Evolutionary conservation across 2,329 filamentous ascomycete genomes (phyloP).

Genomic region (Phialophora macrospora): DNA sequence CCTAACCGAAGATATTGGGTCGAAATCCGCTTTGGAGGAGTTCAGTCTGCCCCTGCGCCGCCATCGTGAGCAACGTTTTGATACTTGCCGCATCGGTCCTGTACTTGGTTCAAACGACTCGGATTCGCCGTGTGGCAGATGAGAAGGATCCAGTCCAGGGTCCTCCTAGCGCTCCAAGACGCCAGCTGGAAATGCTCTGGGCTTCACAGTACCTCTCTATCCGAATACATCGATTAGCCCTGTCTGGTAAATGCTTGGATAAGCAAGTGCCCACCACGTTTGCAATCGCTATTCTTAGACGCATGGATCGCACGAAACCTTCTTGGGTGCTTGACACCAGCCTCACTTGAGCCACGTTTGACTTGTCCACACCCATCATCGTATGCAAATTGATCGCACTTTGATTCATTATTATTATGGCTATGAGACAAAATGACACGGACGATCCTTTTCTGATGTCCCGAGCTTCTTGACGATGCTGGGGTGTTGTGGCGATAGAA

Average conservation of each 20-base stretch:
- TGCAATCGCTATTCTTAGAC: not conserved
- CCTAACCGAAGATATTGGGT: not conserved
- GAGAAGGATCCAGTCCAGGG: not conserved
- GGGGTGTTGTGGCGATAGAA: conserved; percentile 6
- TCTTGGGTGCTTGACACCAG: not conserved
- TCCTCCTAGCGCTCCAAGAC: not conserved
- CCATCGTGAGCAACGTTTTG: not conserved
- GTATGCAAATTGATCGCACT: not conserved
- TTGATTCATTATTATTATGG: conserved; percentile 19
- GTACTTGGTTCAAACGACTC: not conserved
- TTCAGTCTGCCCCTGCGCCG: not conserved
- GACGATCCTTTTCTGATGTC: conserved; percentile 15
- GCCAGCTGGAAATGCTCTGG: not conserved
- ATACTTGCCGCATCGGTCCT: not conserved
- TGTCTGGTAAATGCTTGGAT: not conserved
- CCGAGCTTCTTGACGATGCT: not conserved
- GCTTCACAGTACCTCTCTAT: not conserved
- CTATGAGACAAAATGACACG: conserved; percentile 13
- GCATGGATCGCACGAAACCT: no score
- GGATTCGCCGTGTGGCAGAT: not conserved
- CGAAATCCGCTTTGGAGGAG: not conserved
- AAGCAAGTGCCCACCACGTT: not conserved
- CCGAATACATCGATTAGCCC: not conserved
- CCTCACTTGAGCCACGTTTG: not conserved
- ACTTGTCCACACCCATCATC: not conserved